Evolutionary conservation across 2,329 filamentous ascomycete species (phyloP), one percentile per base, ranked within the genome.

Genomic region (Elsinoe fawcettii): DNA sequence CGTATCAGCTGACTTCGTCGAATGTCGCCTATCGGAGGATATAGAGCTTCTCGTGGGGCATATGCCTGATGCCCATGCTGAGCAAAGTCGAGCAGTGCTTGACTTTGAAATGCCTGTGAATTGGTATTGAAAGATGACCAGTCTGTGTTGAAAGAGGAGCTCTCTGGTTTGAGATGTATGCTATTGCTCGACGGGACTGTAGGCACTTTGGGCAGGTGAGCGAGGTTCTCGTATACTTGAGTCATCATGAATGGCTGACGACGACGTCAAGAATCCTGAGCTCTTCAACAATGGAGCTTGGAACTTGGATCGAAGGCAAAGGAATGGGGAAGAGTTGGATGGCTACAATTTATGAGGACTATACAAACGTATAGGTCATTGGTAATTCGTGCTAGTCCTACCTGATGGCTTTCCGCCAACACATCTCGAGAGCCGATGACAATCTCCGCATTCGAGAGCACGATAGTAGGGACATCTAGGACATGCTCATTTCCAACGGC

Each of bases 401-500:
- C 49, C 49, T 53, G 18, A 20, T 22, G 32, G 11, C 16, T 16
- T 7, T 12, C 11, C 46, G 30, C 46, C 46, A 53, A 53, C 32
- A 39, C 39, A 56, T 47, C 23, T 46, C n/a, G 11, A 56, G 14
- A 25, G 30, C n/a, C 25, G 23, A 37, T 34, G 43, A 37, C 20
- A 56, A 47, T 49, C 30, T 56, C 54, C 54, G 54, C 39, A 18
- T 36, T 47, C 30, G 32, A 51, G 14, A 34, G 23, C 22, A 18
- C 11, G 20, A 39, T 25, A 43, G 54, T 39, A 56, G 22, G 25
- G 14, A 8, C 22, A 49, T 16, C 43, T 27, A 46, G 23, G 14
- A 20, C 23, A 37, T 22, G 16, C 30, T 56, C 18, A 56, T 56
- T 46, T 56, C 54, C 41, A 20, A 56, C 54, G 39, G 54, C 54